These are phyloP conservation scores for California macrophylla DNA, from an alignment of 441 rosid species.

Conservation along the genomic window DNA sequence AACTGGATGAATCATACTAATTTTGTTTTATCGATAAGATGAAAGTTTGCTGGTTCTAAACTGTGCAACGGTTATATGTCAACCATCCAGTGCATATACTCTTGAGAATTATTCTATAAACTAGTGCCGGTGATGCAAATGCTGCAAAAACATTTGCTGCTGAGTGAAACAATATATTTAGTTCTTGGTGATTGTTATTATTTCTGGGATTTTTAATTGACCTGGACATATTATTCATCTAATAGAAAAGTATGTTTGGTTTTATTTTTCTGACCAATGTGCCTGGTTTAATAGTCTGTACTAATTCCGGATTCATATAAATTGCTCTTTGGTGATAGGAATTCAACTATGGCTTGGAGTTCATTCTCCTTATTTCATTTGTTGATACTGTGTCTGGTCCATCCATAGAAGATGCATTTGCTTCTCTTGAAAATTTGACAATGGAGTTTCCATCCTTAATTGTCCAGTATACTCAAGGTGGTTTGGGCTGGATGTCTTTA, in stretches of 20 bases:
- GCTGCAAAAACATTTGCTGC: neutral
- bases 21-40: neutral
- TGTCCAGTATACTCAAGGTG: conserved; percentile 82
- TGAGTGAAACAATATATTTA: neutral
- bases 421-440: conserved; percentile 39
- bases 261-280: neutral
- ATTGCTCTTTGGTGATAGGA: conserved; percentile 39
- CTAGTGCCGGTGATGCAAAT: neutral
- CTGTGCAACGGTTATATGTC: neutral
- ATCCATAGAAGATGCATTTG: conserved; percentile 54
- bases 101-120: neutral
- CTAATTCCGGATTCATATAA: neutral
- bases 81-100: neutral
- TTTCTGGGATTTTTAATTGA: neutral
- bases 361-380: conserved; percentile 60
- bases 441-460: conserved; percentile 53
- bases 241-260: neutral
- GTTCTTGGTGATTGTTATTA: neutral
- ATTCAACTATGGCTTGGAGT: conserved; percentile 74
- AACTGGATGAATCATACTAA: neutral
- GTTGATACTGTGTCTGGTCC: conserved; percentile 40
- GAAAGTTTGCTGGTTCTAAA: neutral
- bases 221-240: neutral
- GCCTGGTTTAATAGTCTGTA: neutral
- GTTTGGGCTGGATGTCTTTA: conserved; percentile 11